Evolutionary conservation across 768 basidiomycete species (phyloP), one percentile per base, ranked within the genome.

Genomic region (Lactifluus piperatus): DNA sequence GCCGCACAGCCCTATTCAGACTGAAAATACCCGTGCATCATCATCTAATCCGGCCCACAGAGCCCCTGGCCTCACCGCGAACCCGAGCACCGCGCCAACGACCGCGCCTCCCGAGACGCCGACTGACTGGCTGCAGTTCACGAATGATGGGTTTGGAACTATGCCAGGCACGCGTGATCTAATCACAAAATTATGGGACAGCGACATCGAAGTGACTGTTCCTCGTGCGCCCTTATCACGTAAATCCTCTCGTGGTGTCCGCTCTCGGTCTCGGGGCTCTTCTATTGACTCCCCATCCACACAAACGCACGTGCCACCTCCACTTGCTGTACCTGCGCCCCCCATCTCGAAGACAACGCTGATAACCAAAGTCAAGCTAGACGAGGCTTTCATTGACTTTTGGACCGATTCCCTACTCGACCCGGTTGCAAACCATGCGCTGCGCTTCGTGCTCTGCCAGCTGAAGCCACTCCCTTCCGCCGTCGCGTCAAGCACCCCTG

Each of bases 341-440:
- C 60, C 54, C 13, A 61, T 53, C 51, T 64, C 67, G n/a, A 75
- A 73, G 49, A 73, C 77, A 22, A 76, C 77, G 0, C 69, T 71
- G 9, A 69, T 84, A 11, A 71, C 75, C 14, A 63, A 81, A 36
- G 71, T 83, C n/a, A 77, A 82, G 60, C 67, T 91, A 11, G 89
- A 91, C 65, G 88, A 91, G 65, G 86, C 88, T 1, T 91, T 91
- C 68, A 72, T 90, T 54, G 88, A 91, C 69, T 89, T 89, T 68
- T 91, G 88, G 87, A 79, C 77, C 51, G 88, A 91, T 66, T 79
- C 86, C 2, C 67, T 90, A 32, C 72, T 84, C 16, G 88, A 91
- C 65, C 81, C 86, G 18, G 78, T 88, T 57, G 74, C 85, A 0
- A 69, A 76, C 1, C 70, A 73, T 44, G 89, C 84, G 87, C 88